Base-by-base conservation (phyloP, 2,329 filamentous ascomycete genomes). In the Escovopsis sp. region DNA sequence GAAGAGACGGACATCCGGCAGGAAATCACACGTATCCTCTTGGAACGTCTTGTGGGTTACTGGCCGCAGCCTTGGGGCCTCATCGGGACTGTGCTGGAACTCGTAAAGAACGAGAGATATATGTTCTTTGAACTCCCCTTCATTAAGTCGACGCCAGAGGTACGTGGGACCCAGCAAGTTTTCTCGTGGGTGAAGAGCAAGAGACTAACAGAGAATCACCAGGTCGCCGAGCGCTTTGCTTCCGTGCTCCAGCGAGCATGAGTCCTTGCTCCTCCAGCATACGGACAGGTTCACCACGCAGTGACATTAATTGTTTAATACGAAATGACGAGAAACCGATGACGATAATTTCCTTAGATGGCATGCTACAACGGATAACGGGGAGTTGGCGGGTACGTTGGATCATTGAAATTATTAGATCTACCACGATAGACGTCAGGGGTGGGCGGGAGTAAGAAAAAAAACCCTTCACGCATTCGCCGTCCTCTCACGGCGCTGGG, bases 11-110 rank as follows among this genome's bases (percentile, higher is more conserved):
- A 87, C 48, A 80, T 95, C 39, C 84, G 89, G 33, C 83, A 96
- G 64, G 85, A 93, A 59, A 89, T 98, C 45, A 85, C 86, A 41
- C 78, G 89, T 38, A 79, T 95, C 23, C 68, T 98, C 38, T 70
- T 95, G 33, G 91, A 98, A 69, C 78, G 91, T 39, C 69, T 95
- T 38, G 76, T 93, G 46, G 83, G 86, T 19, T 86, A 85, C 59
- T 86, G 88, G 65, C 89, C 89, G 41, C 89, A 96, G 59, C 89
- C 93, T 15, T 96, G 89, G 89, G 93, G 93, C 11, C 67, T 98
- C 36, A 80, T 95, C 58, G 80, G 88, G 48, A 89, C 87, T 33
- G 73, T 94, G 47, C 67, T 91, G 48, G 91, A 96, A 66, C 73
- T 98, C 44, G 71, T 94, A 51, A 93, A 94, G 69, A 95, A 94